Base-by-base conservation (phyloP, 1,139 yeast species). In the Hyphopichia burtonii region DNA sequence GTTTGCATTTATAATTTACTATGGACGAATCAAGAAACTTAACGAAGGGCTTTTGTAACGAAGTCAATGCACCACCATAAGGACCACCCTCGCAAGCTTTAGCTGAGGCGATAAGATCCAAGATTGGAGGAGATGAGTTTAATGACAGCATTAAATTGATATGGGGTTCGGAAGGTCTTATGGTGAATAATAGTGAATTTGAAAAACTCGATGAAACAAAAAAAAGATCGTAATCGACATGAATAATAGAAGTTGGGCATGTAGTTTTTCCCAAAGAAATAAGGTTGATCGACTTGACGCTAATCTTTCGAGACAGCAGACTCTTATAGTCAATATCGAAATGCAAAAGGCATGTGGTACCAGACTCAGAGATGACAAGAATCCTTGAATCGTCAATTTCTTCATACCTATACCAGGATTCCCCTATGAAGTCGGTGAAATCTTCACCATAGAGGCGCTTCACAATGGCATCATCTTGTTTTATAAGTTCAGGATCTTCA, bases 111-210 rank as follows among this genome's bases (percentile, higher is more conserved):
- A 54, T 52, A 12, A 70, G 45, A 43, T 64, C 68, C 17, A 72
- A 43, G 1, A 73, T 49, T 1, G 78, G 77, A 3, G 76, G 71
- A 3, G 71, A 55, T 4, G 71, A 58, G 1, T 56, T 50, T 11
- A 63, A 41, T 31, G 51, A 53, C 18, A 50, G 39, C n/a, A 48
- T 36, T 10, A 69, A 53, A 20, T 54, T 48, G 10, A 70, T 56
- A 41, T 50, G 58, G 1, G 77, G 77, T 4, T 51, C 44, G 3
- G 46, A 37, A 0, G 68, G 60, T 2, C 50, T 37, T 0, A 73
- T 52, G 33, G 56, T 57, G 41, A 72, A 70, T 10, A 71, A 35
- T 2, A 68, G 48, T 1, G 76, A 65, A 34, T 59, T 63, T 0
- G 76, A 70, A 11, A 55, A 44, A 34, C 46, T 54, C 2, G 77